phyloP scores from a whole-genome alignment of 345 rosid genomes.

The Arabidopsis suecica region DNA sequence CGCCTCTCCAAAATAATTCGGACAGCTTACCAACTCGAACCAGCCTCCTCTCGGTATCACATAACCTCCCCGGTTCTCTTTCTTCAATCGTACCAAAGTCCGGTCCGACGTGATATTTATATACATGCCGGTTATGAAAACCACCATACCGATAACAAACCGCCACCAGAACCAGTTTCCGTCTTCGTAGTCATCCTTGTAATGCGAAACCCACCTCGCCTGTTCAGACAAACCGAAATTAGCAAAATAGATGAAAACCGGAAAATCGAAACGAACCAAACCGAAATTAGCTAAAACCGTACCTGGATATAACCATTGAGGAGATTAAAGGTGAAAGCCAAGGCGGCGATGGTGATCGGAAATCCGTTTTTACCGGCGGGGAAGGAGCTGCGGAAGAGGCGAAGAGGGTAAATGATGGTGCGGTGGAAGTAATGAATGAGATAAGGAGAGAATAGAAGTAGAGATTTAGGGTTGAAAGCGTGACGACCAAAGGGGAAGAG shows the following conservation, averaged over 20 bases:
- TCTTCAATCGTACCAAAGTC: slow-evolving; percentile 68
- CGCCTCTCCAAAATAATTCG: slow-evolving; percentile 86
- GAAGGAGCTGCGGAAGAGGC: slow-evolving; percentile 48
- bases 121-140: slow-evolving; percentile 71
- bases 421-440: slow-evolving; percentile 87
- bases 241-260: neutral
- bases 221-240: neutral
- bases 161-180: slow-evolving; percentile 61
- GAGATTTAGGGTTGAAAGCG: slow-evolving; percentile 58
- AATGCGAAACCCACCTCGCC: slow-evolving; percentile 83
- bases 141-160: slow-evolving; percentile 54
- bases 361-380: slow-evolving; percentile 36
- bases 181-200: slow-evolving; percentile 58
- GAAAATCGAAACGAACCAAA: neutral
- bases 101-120: slow-evolving; percentile 71
- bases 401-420: slow-evolving; percentile 77
- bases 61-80: slow-evolving; percentile 68
- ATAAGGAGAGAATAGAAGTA: slow-evolving; percentile 64
- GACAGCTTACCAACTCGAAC: slow-evolving; percentile 87
- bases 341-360: slow-evolving; percentile 59
- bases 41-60: slow-evolving; percentile 79
- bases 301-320: slow-evolving; percentile 75
- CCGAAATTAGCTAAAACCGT: slow-evolving; percentile 1
- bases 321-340: slow-evolving; percentile 72
- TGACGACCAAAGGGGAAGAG: slow-evolving; percentile 75